Conservation (phyloP, 768 basidiomycete species). For the Suillus placidus region DNA sequence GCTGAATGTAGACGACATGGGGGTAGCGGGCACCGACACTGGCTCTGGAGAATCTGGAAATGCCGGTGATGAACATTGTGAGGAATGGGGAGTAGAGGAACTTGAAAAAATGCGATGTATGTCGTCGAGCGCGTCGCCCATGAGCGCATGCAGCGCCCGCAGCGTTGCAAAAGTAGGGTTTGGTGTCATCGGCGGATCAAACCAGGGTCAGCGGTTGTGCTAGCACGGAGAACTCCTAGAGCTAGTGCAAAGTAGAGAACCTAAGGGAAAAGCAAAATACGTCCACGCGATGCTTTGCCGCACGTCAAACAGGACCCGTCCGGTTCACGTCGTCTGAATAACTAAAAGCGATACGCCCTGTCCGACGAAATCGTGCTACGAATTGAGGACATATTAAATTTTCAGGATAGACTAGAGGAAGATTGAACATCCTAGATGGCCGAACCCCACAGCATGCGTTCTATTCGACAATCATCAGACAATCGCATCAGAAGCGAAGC, state of each 20-base stretch:
- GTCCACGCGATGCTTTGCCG: not conserved
- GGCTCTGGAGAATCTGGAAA: conserved; percentile 34
- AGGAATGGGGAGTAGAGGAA: conserved; percentile 19
- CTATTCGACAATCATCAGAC: conserved; percentile 1
- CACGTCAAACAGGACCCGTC: not conserved
- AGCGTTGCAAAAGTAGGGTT: conserved; percentile 66
- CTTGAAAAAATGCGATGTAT: conserved; percentile 61
- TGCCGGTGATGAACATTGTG: conserved; percentile 21
- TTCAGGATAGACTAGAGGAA: not conserved
- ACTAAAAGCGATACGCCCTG: not conserved
- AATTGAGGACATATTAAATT: not conserved
- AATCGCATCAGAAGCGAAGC: not conserved
- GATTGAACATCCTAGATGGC: not conserved
- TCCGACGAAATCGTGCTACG: not conserved
- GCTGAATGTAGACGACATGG: conserved; percentile 34
- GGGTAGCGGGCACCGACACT: conserved; percentile 29
- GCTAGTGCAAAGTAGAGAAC: not conserved
- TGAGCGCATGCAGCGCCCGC: conserved; percentile 63
- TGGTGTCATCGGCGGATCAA: conserved; percentile 18
- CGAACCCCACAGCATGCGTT: not conserved
- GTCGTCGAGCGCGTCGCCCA: conserved; percentile 69
- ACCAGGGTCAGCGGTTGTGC: not conserved
- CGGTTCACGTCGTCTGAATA: not conserved
- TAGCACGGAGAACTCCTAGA: not conserved
- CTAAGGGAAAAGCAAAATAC: not conserved